These are phyloP conservation scores for Alternaria ethzedia DNA, from an alignment of 2,329 filamentous ascomycete species.

Conservation along the genomic window DNA sequence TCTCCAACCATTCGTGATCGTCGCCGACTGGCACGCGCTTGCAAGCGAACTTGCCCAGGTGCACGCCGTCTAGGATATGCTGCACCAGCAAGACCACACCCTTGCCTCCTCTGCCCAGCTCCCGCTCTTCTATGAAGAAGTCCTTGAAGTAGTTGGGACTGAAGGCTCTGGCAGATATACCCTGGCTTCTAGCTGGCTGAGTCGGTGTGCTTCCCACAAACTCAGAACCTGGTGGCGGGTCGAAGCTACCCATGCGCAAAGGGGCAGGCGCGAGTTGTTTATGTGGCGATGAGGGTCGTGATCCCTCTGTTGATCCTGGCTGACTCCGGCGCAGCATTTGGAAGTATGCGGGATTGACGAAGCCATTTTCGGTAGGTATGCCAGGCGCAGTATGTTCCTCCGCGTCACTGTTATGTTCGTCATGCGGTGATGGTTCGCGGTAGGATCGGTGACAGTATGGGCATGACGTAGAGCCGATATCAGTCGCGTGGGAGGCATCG, in stretches of 20 bases:
- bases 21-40: constrained; percentile 94
- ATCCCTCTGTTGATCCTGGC: constrained; percentile 57
- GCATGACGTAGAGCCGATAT: constrained; percentile 71
- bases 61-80: constrained; percentile 88
- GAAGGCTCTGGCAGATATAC: constrained; percentile 86
- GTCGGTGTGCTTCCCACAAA: constrained; percentile 56
- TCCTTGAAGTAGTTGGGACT: constrained; percentile 90
- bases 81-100: constrained; percentile 94
- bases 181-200: constrained; percentile 55
- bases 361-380: constrained; percentile 62
- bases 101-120: constrained; percentile 88
- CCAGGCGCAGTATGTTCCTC: constrained; percentile 40
- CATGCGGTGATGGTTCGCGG: constrained; percentile 52
- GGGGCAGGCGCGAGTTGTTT: constrained; percentile 50
- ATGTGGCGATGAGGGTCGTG: constrained; percentile 58
- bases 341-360: constrained; percentile 92
- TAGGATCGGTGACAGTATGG: constrained; percentile 87
- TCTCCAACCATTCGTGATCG: constrained; percentile 93
- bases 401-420: constrained; percentile 39
- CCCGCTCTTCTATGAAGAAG: constrained; percentile 89
- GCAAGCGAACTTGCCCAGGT: constrained; percentile 90
- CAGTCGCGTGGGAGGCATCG: constrained; percentile 59
- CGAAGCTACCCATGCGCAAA: constrained; percentile 33
- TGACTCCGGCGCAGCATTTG: constrained; percentile 78
- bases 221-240: constrained; percentile 58